phyloP scores from a whole-genome alignment of 1,139 yeast species.

The Scheffersomyces parashehatae region DNA sequence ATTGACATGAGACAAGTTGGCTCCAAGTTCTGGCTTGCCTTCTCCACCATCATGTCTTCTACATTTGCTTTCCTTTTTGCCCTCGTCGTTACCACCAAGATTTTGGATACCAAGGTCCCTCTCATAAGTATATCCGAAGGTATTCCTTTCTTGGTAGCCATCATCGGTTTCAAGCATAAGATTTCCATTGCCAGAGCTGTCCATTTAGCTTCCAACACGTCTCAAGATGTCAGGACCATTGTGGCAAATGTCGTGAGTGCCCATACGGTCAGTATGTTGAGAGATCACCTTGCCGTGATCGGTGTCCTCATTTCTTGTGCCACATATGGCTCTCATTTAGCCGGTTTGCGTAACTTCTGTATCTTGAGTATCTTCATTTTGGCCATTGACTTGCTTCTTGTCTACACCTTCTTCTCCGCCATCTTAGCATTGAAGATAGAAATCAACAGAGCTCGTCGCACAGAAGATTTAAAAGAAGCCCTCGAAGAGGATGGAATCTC shows the following conservation, averaged over 20 bases:
- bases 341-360: conserved; percentile 84
- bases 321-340: conserved; percentile 67
- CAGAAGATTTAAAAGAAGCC: conserved; percentile 76
- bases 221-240: conserved; percentile 45
- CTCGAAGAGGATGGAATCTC: conserved; percentile 94
- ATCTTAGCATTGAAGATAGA: conserved; percentile 87
- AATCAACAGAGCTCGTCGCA: conserved; percentile 83
- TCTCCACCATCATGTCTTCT: conserved; percentile 78
- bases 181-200: conserved; percentile 72
- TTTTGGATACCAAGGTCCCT: conserved; percentile 60
- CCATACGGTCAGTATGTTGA: conserved; percentile 69
- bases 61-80: conserved; percentile 88
- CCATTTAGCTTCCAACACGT: conserved; percentile 36
- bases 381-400: conserved; percentile 69
- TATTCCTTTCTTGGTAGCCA: conserved; percentile 88
- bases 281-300: conserved; percentile 79
- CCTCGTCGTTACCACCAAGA: conserved; percentile 60
- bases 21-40: conserved; percentile 87
- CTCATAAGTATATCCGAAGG: conserved; percentile 85
- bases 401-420: conserved; percentile 84
- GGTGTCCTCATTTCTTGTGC: conserved; percentile 70
- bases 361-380: conserved; percentile 73
- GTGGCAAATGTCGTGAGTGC: conserved; percentile 63
- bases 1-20: conserved; percentile 79
- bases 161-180: conserved; percentile 91